Evolutionary conservation across 495 filamentous ascomycete genomes (phyloP).

Genomic region (Neurospora sp.): DNA sequence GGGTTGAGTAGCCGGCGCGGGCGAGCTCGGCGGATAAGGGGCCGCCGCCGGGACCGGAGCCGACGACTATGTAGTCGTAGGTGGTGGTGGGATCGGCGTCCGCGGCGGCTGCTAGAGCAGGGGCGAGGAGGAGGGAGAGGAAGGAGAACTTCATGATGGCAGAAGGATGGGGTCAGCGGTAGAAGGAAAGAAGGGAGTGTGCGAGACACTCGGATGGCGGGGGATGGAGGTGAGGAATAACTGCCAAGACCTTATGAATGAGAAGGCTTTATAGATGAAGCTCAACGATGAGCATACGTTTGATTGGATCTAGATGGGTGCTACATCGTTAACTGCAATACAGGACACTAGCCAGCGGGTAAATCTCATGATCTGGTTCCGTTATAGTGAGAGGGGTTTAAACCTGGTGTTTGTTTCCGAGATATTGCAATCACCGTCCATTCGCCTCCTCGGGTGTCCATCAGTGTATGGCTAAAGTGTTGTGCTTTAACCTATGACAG

Average conservation of each 20-base stretch:
- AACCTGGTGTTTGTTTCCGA: not conserved
- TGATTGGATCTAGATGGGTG: not conserved
- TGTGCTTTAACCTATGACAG: not conserved
- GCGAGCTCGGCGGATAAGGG: slow-evolving; percentile 53
- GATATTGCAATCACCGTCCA: not conserved
- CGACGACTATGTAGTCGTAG: slow-evolving; percentile 61
- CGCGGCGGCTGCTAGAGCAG: slow-evolving; percentile 12
- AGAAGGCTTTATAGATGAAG: not conserved
- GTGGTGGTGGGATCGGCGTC: not conserved
- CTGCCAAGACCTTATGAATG: not conserved
- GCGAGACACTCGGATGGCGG: not conserved
- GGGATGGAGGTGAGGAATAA: not conserved
- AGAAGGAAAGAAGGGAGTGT: slow-evolving; percentile 19
- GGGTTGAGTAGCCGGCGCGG: slow-evolving; percentile 46
- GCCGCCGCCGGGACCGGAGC: slow-evolving; percentile 55
- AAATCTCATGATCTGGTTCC: not conserved
- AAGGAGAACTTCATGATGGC: slow-evolving; percentile 20
- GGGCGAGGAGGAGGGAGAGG: slow-evolving; percentile 17
- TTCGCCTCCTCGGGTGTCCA: not conserved
- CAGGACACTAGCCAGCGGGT: not conserved
- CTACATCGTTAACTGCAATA: not conserved
- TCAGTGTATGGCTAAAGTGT: not conserved
- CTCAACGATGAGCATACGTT: not conserved
- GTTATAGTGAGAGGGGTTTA: not conserved
- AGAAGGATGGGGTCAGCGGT: slow-evolving; percentile 8